Base-by-base conservation (phyloP, 805 yeast species). In the Sungouiozyma ichnusensis region DNA sequence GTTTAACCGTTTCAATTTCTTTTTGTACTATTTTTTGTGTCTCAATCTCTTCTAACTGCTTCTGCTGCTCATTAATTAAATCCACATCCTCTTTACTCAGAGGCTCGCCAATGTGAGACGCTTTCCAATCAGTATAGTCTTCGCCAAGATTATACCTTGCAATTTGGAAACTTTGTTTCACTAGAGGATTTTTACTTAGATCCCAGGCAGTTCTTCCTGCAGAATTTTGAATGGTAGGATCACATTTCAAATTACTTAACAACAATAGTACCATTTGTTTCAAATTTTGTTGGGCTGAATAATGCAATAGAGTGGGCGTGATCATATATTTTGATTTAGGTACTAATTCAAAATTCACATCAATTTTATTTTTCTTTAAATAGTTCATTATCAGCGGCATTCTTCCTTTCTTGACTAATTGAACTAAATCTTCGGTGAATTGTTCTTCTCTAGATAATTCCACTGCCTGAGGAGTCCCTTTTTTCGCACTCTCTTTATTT, bases 231-330 rank as follows among this genome's bases (percentile, higher is more conserved):
- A 74, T 44, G 0, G 79, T 65, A 1, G 95, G 94, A 48, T 85
- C 81, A 1, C 85, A 83, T 46, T 81, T 80, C 50, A 84, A 57
- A 38, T 72, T 77, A 9, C 72, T 68, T 19, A 88, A 57, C 39
- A 90, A 65, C 0, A 77, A 69, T 1, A 62, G 56, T 2, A 85
- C 77, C 71, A 87, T 78, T 49, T 80, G 85, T 41, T 70, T 69
- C 17, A 79, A 65, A 3, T 85, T 84, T 43, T 77, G 68, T 7
- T 77, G 68, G 0, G 96, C 65, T 0, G 95, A 90, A 57, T 68
- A 85, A 55, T 87, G 95, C 24, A 92, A 64, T 44, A 84, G 58
- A 0, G 94, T 85, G 3, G 97, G 95, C 0, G 61, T 57, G 0
- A 78, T 68, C 11, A 68, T 63, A 51, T 72, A 81, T 42, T 71